phyloP scores from a whole-genome alignment of 2,329 filamentous ascomycete genomes.

The Colletotrichum navitas region DNA sequence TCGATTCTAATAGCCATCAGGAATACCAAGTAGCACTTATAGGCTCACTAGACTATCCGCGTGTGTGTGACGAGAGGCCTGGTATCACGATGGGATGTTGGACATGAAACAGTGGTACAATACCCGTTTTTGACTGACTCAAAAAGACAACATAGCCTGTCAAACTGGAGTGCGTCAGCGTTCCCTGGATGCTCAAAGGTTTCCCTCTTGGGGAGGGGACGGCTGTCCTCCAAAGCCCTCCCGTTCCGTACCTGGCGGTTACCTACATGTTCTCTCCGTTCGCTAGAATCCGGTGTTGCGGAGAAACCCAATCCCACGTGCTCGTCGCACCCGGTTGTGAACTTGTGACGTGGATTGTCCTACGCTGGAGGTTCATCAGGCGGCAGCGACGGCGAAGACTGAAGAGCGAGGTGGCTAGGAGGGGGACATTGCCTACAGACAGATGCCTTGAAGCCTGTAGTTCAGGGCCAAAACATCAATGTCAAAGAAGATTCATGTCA shows the following conservation, averaged over 20 bases:
- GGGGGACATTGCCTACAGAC: not conserved
- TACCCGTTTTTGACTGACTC: not conserved
- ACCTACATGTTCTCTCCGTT: not conserved
- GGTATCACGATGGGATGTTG: conserved; percentile 1
- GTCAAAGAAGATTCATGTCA: no score
- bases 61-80: not conserved
- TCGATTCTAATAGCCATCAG: not conserved
- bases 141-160: no score
- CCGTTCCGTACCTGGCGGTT: not conserved
- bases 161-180: not conserved
- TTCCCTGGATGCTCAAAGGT: not conserved
- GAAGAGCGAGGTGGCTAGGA: not conserved
- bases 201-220: not conserved
- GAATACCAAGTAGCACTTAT: not conserved
- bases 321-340: not conserved
- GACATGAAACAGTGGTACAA: conserved; percentile 27
- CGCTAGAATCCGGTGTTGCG: not conserved
- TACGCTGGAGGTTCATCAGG: not conserved
- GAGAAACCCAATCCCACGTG: not conserved
- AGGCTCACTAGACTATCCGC: conserved; percentile 10
- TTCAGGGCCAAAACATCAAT: not conserved
- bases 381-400: not conserved
- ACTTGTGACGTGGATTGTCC: not conserved
- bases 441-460: not conserved
- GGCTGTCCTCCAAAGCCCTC: no score